Evolutionary conservation across 176 grass and related monocot species (phyloP).

Genomic region (Neostapfia colusana): DNA sequence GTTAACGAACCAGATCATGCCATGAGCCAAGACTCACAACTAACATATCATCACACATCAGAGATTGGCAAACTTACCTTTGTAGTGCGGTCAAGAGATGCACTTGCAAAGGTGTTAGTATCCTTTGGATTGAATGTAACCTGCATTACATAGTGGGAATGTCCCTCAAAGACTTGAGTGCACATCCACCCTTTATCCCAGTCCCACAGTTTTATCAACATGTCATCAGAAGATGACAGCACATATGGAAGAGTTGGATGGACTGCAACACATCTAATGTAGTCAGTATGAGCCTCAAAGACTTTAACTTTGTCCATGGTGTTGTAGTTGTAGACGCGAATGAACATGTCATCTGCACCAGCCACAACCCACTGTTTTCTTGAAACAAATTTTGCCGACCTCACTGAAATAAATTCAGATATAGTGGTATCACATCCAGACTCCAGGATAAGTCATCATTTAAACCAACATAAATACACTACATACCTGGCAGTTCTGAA

Average conservation of each 20-base stretch:
- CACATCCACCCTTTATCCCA: slow-evolving; percentile 99
- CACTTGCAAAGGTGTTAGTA: slow-evolving; percentile 96
- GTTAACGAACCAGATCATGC: slow-evolving; percentile 14
- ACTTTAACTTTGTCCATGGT: slow-evolving; percentile 97
- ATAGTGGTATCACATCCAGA: slow-evolving; percentile 16
- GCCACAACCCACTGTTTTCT: slow-evolving; percentile 99
- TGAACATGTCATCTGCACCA: slow-evolving; percentile 95
- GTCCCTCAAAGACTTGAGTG: slow-evolving; percentile 99
- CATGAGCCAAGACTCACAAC: slow-evolving; percentile 27
- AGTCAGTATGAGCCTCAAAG: slow-evolving; percentile 89
- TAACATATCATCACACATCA: slow-evolving; percentile 12
- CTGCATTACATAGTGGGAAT: slow-evolving; percentile 99
- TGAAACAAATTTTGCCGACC: slow-evolving; percentile 87
- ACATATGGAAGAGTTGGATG: slow-evolving; percentile 97
- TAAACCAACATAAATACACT: slow-evolving; percentile 11
- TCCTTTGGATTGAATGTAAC: slow-evolving; percentile 99
- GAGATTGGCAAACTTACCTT: slow-evolving; percentile 53
- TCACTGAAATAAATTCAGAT: slow-evolving; percentile 60
- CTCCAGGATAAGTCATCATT: slow-evolving; percentile 3
- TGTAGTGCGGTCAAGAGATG: slow-evolving; percentile 94
- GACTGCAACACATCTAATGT: slow-evolving; percentile 95
- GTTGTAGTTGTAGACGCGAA: slow-evolving; percentile 92
- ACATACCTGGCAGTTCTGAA: slow-evolving; percentile 86
- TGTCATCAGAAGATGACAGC: slow-evolving; percentile 97
- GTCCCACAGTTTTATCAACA: slow-evolving; percentile 99